Conservation (phyloP, 2,329 filamentous ascomycete genomes). For the Paracoccidioides lutzii region DNA sequence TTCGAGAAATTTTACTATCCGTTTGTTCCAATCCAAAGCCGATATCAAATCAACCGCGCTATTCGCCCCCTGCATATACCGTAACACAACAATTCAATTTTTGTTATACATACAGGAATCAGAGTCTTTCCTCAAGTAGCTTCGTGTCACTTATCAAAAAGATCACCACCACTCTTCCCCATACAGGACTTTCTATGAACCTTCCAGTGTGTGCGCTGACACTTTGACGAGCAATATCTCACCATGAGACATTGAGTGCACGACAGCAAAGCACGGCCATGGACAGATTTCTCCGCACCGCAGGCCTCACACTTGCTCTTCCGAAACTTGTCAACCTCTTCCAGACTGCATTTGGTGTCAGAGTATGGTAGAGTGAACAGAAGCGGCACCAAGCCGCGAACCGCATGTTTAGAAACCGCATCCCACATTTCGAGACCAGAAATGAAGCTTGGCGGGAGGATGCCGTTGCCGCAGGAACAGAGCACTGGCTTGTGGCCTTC, state of each 20-base stretch:
- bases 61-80: too few relatives aligned
- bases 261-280: slow-evolving; percentile 27
- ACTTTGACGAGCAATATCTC: slow-evolving; percentile 41
- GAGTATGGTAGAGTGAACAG: slow-evolving; percentile 19
- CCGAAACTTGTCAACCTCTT: not conserved
- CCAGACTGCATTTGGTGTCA: slow-evolving; percentile 8
- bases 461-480: slow-evolving; percentile 24
- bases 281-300: slow-evolving; percentile 8
- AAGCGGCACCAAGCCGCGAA: slow-evolving; percentile 22
- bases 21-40: too few relatives aligned
- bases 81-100: too few relatives aligned
- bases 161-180: not conserved
- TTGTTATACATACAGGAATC: not conserved
- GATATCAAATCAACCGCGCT: too few relatives aligned
- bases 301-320: slow-evolving; percentile 9
- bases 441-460: slow-evolving; percentile 14
- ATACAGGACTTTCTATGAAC: slow-evolving; percentile 30
- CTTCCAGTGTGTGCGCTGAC: slow-evolving; percentile 44
- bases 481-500: slow-evolving; percentile 14
- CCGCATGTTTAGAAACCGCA: slow-evolving; percentile 15
- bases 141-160: not conserved
- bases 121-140: not conserved
- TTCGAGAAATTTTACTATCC: too few relatives aligned
- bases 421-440: slow-evolving; percentile 11
- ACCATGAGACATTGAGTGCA: slow-evolving; percentile 35